Evolutionary conservation across 1,284 basidiomycete genomes (phyloP), one percentile per base, ranked within the genome.

Genomic region (Pseudozyma tsukubaensis): DNA sequence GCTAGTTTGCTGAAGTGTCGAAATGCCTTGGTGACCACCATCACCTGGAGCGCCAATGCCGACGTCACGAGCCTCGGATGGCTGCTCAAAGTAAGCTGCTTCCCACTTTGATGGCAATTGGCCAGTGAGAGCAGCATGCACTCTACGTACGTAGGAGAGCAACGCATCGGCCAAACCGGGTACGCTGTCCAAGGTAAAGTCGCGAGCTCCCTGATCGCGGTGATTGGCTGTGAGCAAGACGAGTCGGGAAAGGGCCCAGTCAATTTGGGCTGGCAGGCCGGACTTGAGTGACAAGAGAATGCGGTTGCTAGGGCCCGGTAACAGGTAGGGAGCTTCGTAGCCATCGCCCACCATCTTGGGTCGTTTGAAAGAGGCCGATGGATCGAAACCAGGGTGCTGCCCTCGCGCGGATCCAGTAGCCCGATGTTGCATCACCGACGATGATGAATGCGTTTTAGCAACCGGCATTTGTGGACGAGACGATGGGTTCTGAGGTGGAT

Each of bases 201-300:
- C 67, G 45, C 67, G 67, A 16, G 67, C 49, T 6, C 61, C 57
- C 19, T 50, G 57, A 13, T 67, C 61, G 34, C 70, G 59, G 32
- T 69, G 59, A 18, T 59, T 62, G 50, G 56, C 59, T 2, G 72
- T 72, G 40, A 72, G 58, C 24, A 59, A 34, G 11, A 77, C 64
- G 18, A 83, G 78, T 14, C 77, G 72, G 4, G 62, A 59, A 18
- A 83, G 65, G 2, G 81, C 81, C 82, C 82, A 83, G 53, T 81
- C 76, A 21, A 83, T 76, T 64, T 83, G 81, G 19, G 56, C 68
- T 19, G 78, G 76, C 16, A 83, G 64, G n/a, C 79, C 81, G 1
- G 79, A 82, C 42, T 74, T 72, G 50, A 83, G 65, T 37, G 81
- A 80, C 29, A 83, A 72, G 7, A 72, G 59, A 13, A 83, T 72